Conservation (phyloP, 2,329 filamentous ascomycete species). For the Cercospora canescens region DNA sequence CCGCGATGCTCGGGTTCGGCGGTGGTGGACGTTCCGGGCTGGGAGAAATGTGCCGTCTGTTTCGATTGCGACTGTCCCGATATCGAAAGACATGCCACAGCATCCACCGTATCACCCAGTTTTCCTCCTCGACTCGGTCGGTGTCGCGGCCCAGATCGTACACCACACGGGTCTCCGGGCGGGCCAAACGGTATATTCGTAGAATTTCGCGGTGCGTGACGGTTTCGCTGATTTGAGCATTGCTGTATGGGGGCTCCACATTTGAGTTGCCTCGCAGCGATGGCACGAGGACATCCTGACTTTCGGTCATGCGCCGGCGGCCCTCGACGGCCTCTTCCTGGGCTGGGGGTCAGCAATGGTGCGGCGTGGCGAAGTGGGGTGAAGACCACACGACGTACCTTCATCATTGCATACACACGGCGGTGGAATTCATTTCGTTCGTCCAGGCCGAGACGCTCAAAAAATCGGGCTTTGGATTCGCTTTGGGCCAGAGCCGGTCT, state of each 20-base stretch:
- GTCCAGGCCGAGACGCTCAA: slow-evolving; percentile 43
- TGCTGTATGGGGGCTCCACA: slow-evolving; percentile 45
- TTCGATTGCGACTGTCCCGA: slow-evolving; percentile 43
- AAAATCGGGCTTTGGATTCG: slow-evolving; percentile 47
- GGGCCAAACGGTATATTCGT: slow-evolving; percentile 42
- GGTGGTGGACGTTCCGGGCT: slow-evolving; percentile 20
- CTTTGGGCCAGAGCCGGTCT: slow-evolving; percentile 42
- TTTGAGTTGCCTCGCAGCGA: slow-evolving; percentile 34
- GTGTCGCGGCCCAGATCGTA: slow-evolving; percentile 46
- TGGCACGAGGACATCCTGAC: slow-evolving; percentile 41
- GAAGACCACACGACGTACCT: slow-evolving; percentile 35
- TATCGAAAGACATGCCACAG: slow-evolving; percentile 56
- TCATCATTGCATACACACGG: slow-evolving; percentile 45
- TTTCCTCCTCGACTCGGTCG: slow-evolving; percentile 45
- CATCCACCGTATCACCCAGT: slow-evolving; percentile 55
- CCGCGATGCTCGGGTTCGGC: slow-evolving; percentile 16
- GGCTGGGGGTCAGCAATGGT: background rate
- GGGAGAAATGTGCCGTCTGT: slow-evolving; percentile 28
- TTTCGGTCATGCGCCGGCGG: slow-evolving; percentile 43
- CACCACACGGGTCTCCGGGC: slow-evolving; percentile 39
- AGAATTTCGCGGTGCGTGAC: slow-evolving; percentile 48
- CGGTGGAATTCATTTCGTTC: slow-evolving; percentile 39
- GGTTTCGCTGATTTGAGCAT: slow-evolving; percentile 50
- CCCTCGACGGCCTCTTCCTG: slow-evolving; percentile 47
- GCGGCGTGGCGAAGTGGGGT: background rate